Conservation (phyloP, 495 filamentous ascomycete species). For the Barbatosphaeria neglecta region DNA sequence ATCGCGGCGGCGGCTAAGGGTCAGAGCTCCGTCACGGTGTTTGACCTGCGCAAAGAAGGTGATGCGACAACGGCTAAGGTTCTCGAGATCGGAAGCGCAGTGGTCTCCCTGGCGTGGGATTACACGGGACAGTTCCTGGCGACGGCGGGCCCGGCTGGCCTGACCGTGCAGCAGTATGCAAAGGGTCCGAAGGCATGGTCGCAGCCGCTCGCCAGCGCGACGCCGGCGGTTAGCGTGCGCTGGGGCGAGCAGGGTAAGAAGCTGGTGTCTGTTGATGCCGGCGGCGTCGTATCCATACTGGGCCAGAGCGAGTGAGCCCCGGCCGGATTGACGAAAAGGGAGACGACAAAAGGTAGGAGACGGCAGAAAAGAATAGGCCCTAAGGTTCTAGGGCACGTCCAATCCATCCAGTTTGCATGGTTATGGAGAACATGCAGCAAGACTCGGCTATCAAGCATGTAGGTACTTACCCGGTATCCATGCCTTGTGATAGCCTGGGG, state of each 20-base stretch:
- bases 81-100: slow-evolving; percentile 66
- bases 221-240: slow-evolving; percentile 56
- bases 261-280: slow-evolving; percentile 59
- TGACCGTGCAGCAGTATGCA: slow-evolving; percentile 77
- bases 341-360: not conserved
- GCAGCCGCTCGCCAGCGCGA: slow-evolving; percentile 66
- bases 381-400: no score
- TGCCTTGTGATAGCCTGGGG: no score
- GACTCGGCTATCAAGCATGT: no score
- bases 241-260: slow-evolving; percentile 71
- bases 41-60: slow-evolving; percentile 80
- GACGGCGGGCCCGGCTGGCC: slow-evolving; percentile 64
- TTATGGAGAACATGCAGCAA: no score
- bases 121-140: slow-evolving; percentile 91
- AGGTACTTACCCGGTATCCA: no score
- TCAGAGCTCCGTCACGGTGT: slow-evolving; percentile 67
- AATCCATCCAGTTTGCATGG: no score
- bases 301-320: slow-evolving; percentile 20
- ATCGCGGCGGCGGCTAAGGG: slow-evolving; percentile 67
- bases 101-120: slow-evolving; percentile 72
- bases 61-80: slow-evolving; percentile 64
- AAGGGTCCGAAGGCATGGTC: slow-evolving; percentile 81
- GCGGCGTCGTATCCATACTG: slow-evolving; percentile 63
- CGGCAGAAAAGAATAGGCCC: no score
- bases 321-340: not conserved